Evolutionary conservation across 257 asterid species (phyloP), one percentile per base, ranked within the genome.

Genomic region (Petunia secreta): DNA sequence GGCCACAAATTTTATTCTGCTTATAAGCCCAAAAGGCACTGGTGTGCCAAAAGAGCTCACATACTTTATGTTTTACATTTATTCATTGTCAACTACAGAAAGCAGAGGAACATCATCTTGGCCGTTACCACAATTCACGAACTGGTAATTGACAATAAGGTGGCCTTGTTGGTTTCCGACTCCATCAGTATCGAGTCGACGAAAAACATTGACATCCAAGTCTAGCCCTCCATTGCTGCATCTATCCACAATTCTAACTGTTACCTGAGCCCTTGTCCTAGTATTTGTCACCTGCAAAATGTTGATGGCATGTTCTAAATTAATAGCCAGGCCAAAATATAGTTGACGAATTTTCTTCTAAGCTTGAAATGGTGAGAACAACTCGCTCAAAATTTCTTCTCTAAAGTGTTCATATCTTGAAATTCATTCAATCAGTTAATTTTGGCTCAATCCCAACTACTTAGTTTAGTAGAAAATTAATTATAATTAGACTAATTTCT

Each of bases 161-260:
- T 77, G 79, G 11, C 89, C 82, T 8, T 50, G 76, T 25, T 63
- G 65, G 63, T 9, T 16, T 37, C 87, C 89, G 1, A 36, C 41
- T 40, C 85, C 85, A 68, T 81, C 38, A 5, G 80, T 81, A 43
- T 78, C 87, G 5, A 85, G 11, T 43, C 2, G 2, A 39, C 10
- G 9, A 36, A 86, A 83, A 15, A 79, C 85, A 16, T 62, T 60
- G 13, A 39, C 59, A 16, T 86, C 89, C 80, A 85, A 57, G 67
- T 83, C 87, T n/a, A 86, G 48, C 58, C 87, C 87, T 41, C 89
- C 83, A 59, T 83, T 83, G 7, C 73, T 50, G 52, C 88, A 83
- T 50, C 75, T 86, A 74, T 85, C 85, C 8, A 85, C 83, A 8
- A 83, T 83, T 10, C 88, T 83, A 38, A 80, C 82, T 2, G 82